A percentile compares a stretch with the other conserved stretches of the same genome.
Evolutionary conservation across 2,329 filamentous ascomycete genomes (phyloP).

Genomic region (Nannizziopsis arthrosporioides): DNA sequence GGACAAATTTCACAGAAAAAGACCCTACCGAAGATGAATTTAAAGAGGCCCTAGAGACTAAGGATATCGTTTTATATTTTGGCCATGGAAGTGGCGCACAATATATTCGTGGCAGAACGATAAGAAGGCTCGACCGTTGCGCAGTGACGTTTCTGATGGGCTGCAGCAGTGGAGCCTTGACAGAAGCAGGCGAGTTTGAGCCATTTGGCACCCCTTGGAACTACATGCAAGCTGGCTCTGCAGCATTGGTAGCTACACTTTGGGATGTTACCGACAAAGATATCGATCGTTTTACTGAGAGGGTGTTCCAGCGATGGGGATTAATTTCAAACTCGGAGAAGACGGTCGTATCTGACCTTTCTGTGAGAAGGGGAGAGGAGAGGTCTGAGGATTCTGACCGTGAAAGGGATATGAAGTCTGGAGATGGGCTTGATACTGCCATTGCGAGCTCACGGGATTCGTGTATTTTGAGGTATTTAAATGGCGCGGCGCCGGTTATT

Average conservation of each 20-base stretch:
- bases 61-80: slow-evolving; percentile 79
- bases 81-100: slow-evolving; percentile 91
- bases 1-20: slow-evolving; percentile 57
- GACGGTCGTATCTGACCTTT: slow-evolving; percentile 13
- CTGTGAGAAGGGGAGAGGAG: background rate
- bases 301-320: slow-evolving; percentile 77
- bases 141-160: slow-evolving; percentile 85
- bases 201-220: slow-evolving; percentile 82
- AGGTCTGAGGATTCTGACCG: background rate
- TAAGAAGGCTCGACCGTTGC: slow-evolving; percentile 66
- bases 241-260: slow-evolving; percentile 78
- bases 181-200: slow-evolving; percentile 76
- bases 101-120: slow-evolving; percentile 75
- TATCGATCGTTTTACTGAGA: slow-evolving; percentile 80
- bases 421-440: slow-evolving; percentile 50
- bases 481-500: slow-evolving; percentile 83
- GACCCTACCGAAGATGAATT: slow-evolving; percentile 70
- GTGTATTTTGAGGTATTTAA: slow-evolving; percentile 84
- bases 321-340: slow-evolving; percentile 40
- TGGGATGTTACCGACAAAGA: slow-evolving; percentile 99
- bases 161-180: slow-evolving; percentile 73
- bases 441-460: slow-evolving; percentile 60
- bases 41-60: slow-evolving; percentile 50
- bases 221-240: slow-evolving; percentile 78
- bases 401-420: background rate